phyloP scores from a whole-genome alignment of 148 eudicot species.

The Rhododendron mucronatum region DNA sequence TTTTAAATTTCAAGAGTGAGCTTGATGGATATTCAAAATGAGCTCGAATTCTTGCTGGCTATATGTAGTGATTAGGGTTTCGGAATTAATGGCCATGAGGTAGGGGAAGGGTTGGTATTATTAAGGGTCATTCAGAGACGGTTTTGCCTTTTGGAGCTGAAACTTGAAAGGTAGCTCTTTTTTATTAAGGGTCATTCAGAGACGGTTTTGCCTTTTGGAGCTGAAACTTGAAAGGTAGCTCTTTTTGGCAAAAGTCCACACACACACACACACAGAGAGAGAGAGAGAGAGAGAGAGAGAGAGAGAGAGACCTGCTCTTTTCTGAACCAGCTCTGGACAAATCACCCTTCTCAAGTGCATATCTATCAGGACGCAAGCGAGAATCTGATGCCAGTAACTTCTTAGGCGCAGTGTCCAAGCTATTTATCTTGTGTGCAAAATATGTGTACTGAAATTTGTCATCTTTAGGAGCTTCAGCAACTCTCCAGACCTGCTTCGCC shows the following conservation, averaged over 20 bases:
- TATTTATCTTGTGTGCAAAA: conserved; percentile 82
- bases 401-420: conserved; percentile 81
- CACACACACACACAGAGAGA: background rate
- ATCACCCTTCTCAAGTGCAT: conserved; percentile 84
- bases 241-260: background rate
- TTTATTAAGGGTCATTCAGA: background rate
- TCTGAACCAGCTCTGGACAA: conserved; percentile 72
- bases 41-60: background rate
- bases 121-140: too few relatives aligned
- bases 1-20: background rate
- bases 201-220: background rate
- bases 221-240: background rate
- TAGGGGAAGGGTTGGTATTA: background rate
- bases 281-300: conserved; percentile 17
- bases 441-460: conserved; percentile 78
- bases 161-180: background rate
- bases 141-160: background rate
- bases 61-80: background rate
- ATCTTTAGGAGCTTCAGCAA: conserved; percentile 63
- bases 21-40: background rate
- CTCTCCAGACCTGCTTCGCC: conserved; percentile 60
- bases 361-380: conserved; percentile 82
- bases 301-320: conserved; percentile 68
- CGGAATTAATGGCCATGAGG: background rate
- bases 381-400: conserved; percentile 79